These are phyloP conservation scores for Mortierella sp. DNA, from an alignment of 371 early-diverging fungal species.

Conservation along the genomic window DNA sequence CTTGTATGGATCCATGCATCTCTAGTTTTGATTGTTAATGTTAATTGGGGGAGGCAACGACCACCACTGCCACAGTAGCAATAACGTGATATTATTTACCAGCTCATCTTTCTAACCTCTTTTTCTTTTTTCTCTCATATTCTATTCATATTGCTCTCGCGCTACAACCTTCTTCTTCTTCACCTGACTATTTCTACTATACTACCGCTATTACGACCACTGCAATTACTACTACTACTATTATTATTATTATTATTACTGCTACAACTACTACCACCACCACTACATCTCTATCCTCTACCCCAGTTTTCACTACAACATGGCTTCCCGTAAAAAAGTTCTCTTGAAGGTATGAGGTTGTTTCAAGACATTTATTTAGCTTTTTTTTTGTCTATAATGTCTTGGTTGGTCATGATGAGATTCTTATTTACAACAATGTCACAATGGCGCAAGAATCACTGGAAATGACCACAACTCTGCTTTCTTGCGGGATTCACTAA, in stretches of 20 bases:
- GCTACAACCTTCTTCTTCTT: background rate
- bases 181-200: background rate
- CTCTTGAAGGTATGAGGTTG: constrained; percentile 43
- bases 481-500: too few relatives aligned
- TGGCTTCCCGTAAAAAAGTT: constrained; percentile 70
- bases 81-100: background rate
- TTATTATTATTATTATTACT: too few relatives aligned
- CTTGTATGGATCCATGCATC: background rate
- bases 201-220: too few relatives aligned
- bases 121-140: background rate
- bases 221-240: too few relatives aligned
- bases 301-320: constrained; percentile 9
- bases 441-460: background rate
- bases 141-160: too few relatives aligned
- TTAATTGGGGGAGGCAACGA: background rate
- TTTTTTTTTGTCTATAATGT: too few relatives aligned
- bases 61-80: background rate
- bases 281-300: background rate
- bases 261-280: background rate
- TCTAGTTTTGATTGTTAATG: background rate
- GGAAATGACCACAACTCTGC: too few relatives aligned
- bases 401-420: too few relatives aligned
- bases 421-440: background rate
- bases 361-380: too few relatives aligned
- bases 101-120: background rate